Base-by-base conservation (phyloP, 129 eudicot species). In the Silybum marianum region DNA sequence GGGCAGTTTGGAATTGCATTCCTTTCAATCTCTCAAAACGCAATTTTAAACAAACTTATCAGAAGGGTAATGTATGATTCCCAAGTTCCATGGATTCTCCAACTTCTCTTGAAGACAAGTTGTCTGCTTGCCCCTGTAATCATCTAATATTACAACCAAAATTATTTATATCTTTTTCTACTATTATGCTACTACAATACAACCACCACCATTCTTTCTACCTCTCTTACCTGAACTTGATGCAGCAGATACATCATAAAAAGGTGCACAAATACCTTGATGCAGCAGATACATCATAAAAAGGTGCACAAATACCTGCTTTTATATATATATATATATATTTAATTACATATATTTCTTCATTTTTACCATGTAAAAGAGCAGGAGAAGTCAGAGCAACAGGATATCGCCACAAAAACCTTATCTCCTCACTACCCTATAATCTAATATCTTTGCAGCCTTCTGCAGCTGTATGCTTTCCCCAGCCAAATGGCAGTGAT, bases 241-340 rank as follows among this genome's bases (percentile, higher is more conserved):
- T 96, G 99, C 86, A 96, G 76, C 72, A 93, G 91, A 89, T 91
- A 91, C 98, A 96, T 96, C 95, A 96, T 86, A 88, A 96, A 96
- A 69, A 96, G 93, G 87, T 96, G 99, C 84, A 96, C 98, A 78
- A 96, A 93, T 30, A 96, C 96, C 99, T 96, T 96, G 93, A 87
- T 96, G 99, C 86, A 96, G 76, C 72, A 93, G 91, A 89, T 91
- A 91, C 98, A 96, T 96, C 95, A 96, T 86, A 88, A 96, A 96
- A 69, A 96, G 93, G 87, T 96, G 99, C 84, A 96, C 98, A 78
- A 96, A 93, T 30, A 96, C 96, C 99, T 96, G 99, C 65, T 36
- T 73, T 76, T 28, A 1, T 28, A 28, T 28, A 28, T 28, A 28
- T 28, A 1, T 28, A 28, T 28, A 28, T 28, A 28, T 28, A 28